Base-by-base conservation (phyloP, 2,329 filamentous ascomycete species). In the Triangularia verruculosa region DNA sequence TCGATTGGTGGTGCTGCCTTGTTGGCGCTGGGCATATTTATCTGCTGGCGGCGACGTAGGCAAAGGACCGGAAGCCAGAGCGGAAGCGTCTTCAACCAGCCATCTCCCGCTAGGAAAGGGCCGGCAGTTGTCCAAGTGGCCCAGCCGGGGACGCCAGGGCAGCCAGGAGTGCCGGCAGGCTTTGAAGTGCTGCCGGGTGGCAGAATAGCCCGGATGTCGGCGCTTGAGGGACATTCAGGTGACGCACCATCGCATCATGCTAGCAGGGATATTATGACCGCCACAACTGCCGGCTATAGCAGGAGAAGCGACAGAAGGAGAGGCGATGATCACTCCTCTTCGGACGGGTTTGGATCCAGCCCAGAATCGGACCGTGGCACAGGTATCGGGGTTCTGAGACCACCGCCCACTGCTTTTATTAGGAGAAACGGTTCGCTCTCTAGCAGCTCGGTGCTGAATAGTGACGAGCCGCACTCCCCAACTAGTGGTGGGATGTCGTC, bases 131-230 rank as follows among this genome's bases (percentile, higher is more conserved):
- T 76, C 7, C 80, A 82, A 66, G 69, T 73, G 60, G 69, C 70
- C 43, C 72, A 66, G 55, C 68, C 53, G 66, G 52, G 57, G 58
- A 72, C 77, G 1, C 77, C 30, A 9, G 56, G 39, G 3, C 20
- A 28, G 20, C 51, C 57, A 22, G 57, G 34, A n/a, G 39, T 27
- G 12, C 20, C 81, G 2, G 78, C 80, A 68, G 88, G 86, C 47
- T 90, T 91, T 68, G 89, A 92, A 70, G 85, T 93, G 15, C 82
- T 96, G 11, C 91, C 93, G 5, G 93, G 93, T 52, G 93, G 92
- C 28, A 89, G 95, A 66, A 95, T 99, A 64, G 92, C 95, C 43
- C 89, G 95, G 62, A 98, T 99, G 95, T 93, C 94, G 43, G 95
- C 95, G 32, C 78, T 99, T 59, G 94, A 97, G 77, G 89, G 88